phyloP scores from a whole-genome alignment of 176 grass and related monocot species.

The Oryza punctata region DNA sequence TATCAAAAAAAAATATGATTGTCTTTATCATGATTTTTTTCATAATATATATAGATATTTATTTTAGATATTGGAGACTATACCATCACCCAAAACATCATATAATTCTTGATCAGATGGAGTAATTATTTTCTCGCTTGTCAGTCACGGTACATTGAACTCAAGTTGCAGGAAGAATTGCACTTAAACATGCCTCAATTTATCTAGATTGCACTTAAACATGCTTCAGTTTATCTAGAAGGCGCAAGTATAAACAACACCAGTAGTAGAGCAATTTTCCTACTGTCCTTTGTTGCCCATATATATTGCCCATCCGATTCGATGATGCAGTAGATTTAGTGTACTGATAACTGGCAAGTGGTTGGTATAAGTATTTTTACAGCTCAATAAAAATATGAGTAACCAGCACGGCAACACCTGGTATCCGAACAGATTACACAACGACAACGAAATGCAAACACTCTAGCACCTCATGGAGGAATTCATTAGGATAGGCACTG shows the following conservation, averaged over 20 bases:
- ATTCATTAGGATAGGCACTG: not conserved
- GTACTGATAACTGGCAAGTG: no score
- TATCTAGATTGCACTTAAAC: not conserved
- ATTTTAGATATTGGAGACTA: not conserved
- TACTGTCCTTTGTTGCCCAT: not conserved
- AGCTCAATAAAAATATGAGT: not conserved
- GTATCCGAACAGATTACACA: not conserved
- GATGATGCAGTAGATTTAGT: not conserved
- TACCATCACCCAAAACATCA: not conserved
- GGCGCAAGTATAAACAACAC: not conserved
- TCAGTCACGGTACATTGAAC: not conserved
- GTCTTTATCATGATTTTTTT: not conserved
- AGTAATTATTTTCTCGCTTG: not conserved
- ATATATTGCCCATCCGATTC: not conserved
- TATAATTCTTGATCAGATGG: not conserved
- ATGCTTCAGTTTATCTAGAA: not conserved
- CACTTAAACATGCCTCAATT: not conserved
- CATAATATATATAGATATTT: not conserved
- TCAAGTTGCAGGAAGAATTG: not conserved
- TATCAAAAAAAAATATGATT: not conserved
- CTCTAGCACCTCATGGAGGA: not conserved
- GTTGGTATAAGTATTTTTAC: not conserved
- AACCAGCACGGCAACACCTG: not conserved
- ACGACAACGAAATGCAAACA: not conserved
- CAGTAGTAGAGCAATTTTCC: not conserved